Base-by-base conservation (phyloP, 2,329 filamentous ascomycete species). In the Pezicula carpinea region DNA sequence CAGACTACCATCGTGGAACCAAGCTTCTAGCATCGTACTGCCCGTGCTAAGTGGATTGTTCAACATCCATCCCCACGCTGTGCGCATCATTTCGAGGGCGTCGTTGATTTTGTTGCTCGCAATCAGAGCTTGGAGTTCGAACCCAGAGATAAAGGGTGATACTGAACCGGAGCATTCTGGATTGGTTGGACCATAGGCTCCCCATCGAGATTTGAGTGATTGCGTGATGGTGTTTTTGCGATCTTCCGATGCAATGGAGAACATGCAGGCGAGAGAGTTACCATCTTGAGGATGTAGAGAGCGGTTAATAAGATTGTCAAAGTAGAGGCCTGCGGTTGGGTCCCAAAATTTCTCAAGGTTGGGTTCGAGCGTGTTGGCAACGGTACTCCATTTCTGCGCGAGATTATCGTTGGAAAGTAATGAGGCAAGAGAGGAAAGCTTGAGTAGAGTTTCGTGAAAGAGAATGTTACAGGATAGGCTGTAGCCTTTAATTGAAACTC, bases 201-300 rank as follows among this genome's bases (percentile, higher is more conserved):
- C 43, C 43, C 43, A 45, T 15, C 43, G 19, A 10, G 18, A 17
- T 33, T 45, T 45, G 5, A 45, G 35, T 6, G 19, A 26, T 21
- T 33, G 17, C 7, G 43, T 38, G 10, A 45, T 45, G 44, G 33
- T 32, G 41, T 39, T 41, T 39, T 15, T 31, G 15, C 34, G 22
- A 43, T 49, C 18, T 6, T 6, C 3, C 8, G 53, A 47, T 15
- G 56, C 53, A 36, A 61, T 53, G 38, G 53, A 54, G 48, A 56
- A 65, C 23, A 58, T 43, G 13, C 76, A 61, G 3, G 72, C 71
- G 62, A 77, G 69, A 51, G 69, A 69, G 51, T 76, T 73, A n/a
- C 71, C 70, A 53, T 75, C 70, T 63, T 78, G 74, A 0, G 72
- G 72, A 43, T 69, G 63, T 2, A 79, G 64, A 0, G 67, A 69